A percentile compares a stretch with the other conserved stretches of the same genome.
phyloP scores from a whole-genome alignment of 2,329 filamentous ascomycete genomes.

The Xylaria sp. region DNA sequence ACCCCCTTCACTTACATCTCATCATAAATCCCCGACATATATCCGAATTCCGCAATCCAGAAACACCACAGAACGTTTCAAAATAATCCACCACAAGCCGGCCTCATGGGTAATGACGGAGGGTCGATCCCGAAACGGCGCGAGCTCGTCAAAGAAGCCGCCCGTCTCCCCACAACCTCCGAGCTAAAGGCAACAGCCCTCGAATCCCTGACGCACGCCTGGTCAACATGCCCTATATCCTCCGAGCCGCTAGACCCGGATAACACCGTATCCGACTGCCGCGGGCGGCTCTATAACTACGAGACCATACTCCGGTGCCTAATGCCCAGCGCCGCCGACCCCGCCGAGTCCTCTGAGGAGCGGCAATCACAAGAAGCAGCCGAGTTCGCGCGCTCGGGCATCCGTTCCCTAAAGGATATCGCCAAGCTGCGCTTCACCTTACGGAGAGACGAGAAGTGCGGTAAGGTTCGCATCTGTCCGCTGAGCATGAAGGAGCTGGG shows the following conservation, averaged over 20 bases:
- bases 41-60: not conserved
- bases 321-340: conserved; percentile 61
- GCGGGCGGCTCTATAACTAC: conserved; percentile 92
- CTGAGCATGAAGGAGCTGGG: conserved; percentile 89
- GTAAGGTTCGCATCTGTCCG: conserved; percentile 80
- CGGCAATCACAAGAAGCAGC: conserved; percentile 39
- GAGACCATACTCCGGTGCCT: conserved; percentile 80
- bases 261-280: conserved; percentile 84
- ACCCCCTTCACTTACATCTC: too few relatives aligned
- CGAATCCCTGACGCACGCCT: conserved; percentile 86
- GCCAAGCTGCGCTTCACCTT: conserved; percentile 79
- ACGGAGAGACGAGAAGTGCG: conserved; percentile 53
- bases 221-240: conserved; percentile 89
- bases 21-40: too few relatives aligned
- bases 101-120: conserved; percentile 92
- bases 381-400: conserved; percentile 63
- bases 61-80: not conserved
- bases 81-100: conserved; percentile 1
- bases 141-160: conserved; percentile 94
- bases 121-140: conserved; percentile 95
- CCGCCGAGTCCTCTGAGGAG: conserved; percentile 8
- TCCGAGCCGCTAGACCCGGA: conserved; percentile 74
- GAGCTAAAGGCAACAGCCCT: conserved; percentile 89
- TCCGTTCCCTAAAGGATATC: conserved; percentile 86
- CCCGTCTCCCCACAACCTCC: conserved; percentile 81